Conservation (phyloP, 495 filamentous ascomycete genomes). For the Arthonia radiata region DNA sequence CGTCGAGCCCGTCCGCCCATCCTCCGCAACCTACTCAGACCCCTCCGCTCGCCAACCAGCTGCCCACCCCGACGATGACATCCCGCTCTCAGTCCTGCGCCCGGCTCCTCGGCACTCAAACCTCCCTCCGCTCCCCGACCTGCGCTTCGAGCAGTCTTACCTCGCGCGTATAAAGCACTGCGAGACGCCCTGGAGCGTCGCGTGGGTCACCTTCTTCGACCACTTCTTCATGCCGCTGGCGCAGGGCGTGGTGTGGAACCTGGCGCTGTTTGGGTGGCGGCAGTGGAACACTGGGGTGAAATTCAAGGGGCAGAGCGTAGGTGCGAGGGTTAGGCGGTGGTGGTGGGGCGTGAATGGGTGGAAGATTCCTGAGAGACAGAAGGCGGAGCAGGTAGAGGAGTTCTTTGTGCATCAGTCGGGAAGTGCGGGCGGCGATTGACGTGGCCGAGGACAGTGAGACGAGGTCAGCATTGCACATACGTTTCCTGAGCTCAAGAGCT, state of each 20-base stretch:
- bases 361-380: slow-evolving; percentile 23
- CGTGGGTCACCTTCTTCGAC: slow-evolving; percentile 42
- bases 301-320: slow-evolving; percentile 41
- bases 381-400: slow-evolving; percentile 2
- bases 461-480: too few relatives aligned
- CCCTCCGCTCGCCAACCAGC: slow-evolving; percentile 11
- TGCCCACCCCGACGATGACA: slow-evolving; percentile 17
- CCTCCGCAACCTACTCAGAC: too few relatives aligned
- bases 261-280: slow-evolving; percentile 58
- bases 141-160: slow-evolving; percentile 95
- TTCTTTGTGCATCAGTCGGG: too few relatives aligned
- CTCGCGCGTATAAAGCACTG: slow-evolving; percentile 57
- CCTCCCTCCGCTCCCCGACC: slow-evolving; percentile 70
- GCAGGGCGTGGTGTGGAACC: slow-evolving; percentile 64
- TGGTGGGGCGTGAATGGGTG: slow-evolving; percentile 86
- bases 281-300: slow-evolving; percentile 53
- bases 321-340: slow-evolving; percentile 53
- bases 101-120: slow-evolving; percentile 28
- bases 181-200: slow-evolving; percentile 49
- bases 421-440: too few relatives aligned
- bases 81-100: slow-evolving; percentile 30
- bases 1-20: too few relatives aligned
- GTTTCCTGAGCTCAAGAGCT: too few relatives aligned
- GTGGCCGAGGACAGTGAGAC: too few relatives aligned
- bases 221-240: slow-evolving; percentile 62